Evolutionary conservation across 2,329 filamentous ascomycete genomes (phyloP).

Genomic region (Exserohilum turcica): DNA sequence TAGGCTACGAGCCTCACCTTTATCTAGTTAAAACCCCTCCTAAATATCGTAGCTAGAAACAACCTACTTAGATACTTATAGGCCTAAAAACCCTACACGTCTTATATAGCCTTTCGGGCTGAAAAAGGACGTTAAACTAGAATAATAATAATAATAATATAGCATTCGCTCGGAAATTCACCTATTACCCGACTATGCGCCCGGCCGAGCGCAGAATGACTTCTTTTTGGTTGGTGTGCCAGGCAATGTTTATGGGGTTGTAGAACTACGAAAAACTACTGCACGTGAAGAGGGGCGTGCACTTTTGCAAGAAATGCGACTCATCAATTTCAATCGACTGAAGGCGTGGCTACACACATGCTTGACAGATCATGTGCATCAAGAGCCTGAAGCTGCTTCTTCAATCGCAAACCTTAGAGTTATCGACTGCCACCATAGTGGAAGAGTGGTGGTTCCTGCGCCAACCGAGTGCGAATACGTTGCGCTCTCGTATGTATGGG

Average conservation of each 20-base stretch:
- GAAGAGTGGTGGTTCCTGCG: accelerated
- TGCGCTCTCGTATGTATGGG: background rate
- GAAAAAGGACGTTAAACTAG: no score
- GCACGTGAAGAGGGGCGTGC: background rate
- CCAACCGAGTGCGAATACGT: background rate
- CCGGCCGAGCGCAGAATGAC: no score
- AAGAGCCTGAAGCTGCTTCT: accelerated
- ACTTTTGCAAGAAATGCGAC: background rate
- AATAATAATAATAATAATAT: no score
- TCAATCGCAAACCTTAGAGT: background rate
- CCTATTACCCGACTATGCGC: background rate
- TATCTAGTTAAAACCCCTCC: no score
- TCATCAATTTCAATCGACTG: accelerated
- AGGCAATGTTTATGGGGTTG: background rate
- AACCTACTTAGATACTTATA: no score
- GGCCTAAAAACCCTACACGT: no score
- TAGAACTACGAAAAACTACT: background rate
- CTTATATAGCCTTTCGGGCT: no score
- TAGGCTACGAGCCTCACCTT: no score
- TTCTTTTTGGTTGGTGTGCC: no score
- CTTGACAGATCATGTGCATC: background rate
- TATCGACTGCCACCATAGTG: background rate
- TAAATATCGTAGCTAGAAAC: no score
- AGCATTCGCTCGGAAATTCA: background rate
- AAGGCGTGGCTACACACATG: background rate